Conservation (phyloP, 164 flowering plant genomes). For the Sextonia rubra region DNA sequence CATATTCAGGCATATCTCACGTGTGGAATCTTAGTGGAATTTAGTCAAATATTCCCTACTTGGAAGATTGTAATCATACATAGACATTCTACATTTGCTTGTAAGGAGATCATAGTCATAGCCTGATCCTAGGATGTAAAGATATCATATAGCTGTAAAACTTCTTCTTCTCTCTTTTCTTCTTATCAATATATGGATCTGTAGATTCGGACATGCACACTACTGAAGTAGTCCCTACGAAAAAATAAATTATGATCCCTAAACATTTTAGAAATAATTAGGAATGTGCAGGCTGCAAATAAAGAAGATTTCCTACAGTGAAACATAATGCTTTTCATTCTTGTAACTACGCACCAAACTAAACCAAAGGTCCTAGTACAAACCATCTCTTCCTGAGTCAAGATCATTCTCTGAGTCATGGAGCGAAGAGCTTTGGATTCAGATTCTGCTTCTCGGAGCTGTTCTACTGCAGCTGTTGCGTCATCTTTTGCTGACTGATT, state of each 20-base stretch:
- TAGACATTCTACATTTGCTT: too few species aligned
- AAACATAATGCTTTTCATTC: neutral
- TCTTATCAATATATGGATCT: too few species aligned
- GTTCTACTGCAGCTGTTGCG: conserved; percentile 52
- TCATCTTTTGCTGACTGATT: conserved; percentile 68
- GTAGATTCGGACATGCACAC: too few species aligned
- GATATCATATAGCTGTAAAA: too few species aligned
- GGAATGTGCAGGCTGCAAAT: neutral
- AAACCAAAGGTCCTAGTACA: conserved; percentile 5
- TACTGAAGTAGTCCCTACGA: neutral
- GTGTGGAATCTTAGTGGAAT: too few species aligned
- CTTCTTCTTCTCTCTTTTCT: too few species aligned
- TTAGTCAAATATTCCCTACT: too few species aligned
- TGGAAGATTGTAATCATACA: too few species aligned
- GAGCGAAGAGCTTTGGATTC: conserved; percentile 83
- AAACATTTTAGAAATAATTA: neutral
- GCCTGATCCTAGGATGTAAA: too few species aligned
- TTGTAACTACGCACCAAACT: neutral
- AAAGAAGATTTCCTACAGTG: neutral
- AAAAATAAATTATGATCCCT: neutral
- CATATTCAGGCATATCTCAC: too few species aligned
- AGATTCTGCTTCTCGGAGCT: conserved; percentile 79
- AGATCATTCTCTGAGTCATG: conserved; percentile 94
- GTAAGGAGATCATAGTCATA: too few species aligned
- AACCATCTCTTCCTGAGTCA: conserved; percentile 98